Evolutionary conservation across 2,329 filamentous ascomycete genomes (phyloP), one percentile per base, ranked within the genome.

Genomic region (Neurospora sp.): DNA sequence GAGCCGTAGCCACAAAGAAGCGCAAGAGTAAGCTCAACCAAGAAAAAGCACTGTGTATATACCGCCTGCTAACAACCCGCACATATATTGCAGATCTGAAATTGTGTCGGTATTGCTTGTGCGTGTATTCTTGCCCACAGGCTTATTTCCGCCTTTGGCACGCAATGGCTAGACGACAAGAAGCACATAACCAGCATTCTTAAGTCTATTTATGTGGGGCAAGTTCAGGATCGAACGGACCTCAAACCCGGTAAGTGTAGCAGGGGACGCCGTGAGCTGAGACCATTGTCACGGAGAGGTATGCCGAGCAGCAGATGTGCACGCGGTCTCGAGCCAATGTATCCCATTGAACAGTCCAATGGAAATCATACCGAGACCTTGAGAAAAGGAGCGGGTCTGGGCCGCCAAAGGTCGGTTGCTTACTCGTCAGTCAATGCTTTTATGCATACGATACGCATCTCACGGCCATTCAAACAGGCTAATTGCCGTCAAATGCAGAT

Each of bases 381-480:
- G 69, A 68, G 69, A 69, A 69, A 69, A 70, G 71, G 72, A 67
- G 57, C 69, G 68, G 69, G 67, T 57, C 28, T 40, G 62, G 66
- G 52, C 66, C 65, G 66, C 19, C 69, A 52, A 39, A 68, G 69
- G 39, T n/a, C n/a, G n/a, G n/a, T 71, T 68, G 70, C 70, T 69
- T 67, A 62, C 73, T 68, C 40, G 33, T 28, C 36, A 40, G 11
- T 39, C 66, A 37, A 19, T 70, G 12, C 12, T 46, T 11, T n/a
- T 40, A n/a, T 66, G 66, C 33, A 36, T 62, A 62, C 11, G 43
- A 46, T 66, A 40, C 68, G n/a, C 43, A 68, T 43, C n/a, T 67
- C 66, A 62, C 67, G 67, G 69, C 71, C 68, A 68, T 70, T 70
- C 66, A 67, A 74, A 75, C 75, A 77, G 76, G 72, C 75, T 77